A percentile compares a stretch with the other conserved stretches of the same genome.
These are phyloP conservation scores for Parietichytrium sp. DNA, from an alignment of 108 stramenopile genomes.

Conservation along the genomic window DNA sequence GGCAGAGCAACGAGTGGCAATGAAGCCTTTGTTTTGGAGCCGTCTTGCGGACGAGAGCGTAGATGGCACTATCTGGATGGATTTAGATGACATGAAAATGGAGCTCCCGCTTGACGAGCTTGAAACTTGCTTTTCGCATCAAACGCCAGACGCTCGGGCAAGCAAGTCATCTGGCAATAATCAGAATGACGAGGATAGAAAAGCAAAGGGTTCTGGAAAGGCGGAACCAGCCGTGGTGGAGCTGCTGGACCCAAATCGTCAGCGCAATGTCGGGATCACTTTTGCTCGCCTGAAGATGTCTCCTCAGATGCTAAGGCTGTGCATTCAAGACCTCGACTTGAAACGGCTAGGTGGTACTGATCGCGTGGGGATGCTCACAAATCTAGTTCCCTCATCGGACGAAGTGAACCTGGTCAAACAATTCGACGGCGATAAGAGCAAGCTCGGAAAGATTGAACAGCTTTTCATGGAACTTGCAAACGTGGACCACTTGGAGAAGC, in stretches of 20 bases:
- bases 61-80: constrained; percentile 11
- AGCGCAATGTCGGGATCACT: constrained; percentile 52
- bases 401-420: constrained; percentile 30
- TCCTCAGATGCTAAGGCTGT: background rate
- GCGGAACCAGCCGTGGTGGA: background rate
- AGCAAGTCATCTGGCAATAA: background rate
- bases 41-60: background rate
- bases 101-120: constrained; percentile 13
- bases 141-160: too few species aligned
- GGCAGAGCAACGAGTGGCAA: background rate
- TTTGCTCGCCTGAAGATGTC: constrained; percentile 27
- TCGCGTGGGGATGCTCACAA: constrained; percentile 24
- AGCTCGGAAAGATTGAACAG: constrained; percentile 42
- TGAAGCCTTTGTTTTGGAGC: constrained; percentile 40
- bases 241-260: constrained; percentile 46
- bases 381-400: constrained; percentile 41
- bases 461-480: constrained; percentile 11
- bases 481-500: constrained; percentile 4
- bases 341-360: background rate
- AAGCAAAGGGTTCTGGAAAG: background rate
- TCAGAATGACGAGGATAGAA: background rate
- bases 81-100: background rate
- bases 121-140: background rate
- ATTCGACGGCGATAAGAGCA: constrained; percentile 39
- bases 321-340: constrained; percentile 28